Evolutionary conservation across 805 yeast genomes (phyloP).

Genomic region (Kazachstania viticola): DNA sequence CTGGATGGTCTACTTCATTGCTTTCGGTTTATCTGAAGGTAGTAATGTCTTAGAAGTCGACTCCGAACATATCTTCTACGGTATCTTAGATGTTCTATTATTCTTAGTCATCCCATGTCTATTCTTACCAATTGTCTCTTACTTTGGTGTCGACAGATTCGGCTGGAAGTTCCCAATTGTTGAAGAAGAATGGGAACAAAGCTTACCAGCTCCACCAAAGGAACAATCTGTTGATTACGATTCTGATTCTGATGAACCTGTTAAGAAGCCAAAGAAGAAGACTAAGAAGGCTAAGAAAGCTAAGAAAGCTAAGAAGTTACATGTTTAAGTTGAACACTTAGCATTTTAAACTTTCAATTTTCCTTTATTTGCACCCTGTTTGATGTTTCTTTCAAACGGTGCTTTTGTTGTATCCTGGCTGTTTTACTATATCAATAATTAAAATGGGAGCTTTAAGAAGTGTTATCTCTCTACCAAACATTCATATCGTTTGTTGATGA

Average conservation of each 20-base stretch:
- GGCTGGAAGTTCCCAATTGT: conserved; percentile 6
- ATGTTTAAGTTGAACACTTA: no score
- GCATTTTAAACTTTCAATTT: no score
- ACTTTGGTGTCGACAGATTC: conserved; percentile 17
- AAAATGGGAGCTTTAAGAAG: no score
- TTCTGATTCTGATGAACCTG: conserved; percentile 3
- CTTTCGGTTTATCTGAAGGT: conserved; percentile 37
- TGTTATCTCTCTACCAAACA: no score
- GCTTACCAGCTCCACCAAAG: conserved; percentile 8
- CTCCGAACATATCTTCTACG: conserved; percentile 48
- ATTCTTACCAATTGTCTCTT: conserved; percentile 13
- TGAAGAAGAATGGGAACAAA: conserved; percentile 4
- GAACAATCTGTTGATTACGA: no score
- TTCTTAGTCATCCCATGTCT: conserved; percentile 26
- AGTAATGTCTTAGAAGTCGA: conserved; percentile 51
- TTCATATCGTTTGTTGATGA: no score
- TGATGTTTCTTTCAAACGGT: no score
- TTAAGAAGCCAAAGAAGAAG: no score
- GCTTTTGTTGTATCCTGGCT: no score
- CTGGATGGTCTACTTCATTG: conserved; percentile 31
- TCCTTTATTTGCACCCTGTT: no score
- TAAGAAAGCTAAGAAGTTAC: conserved; percentile 8
- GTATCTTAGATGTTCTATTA: conserved; percentile 41
- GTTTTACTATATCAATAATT: no score
- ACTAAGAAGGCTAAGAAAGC: conserved; percentile 10